These are phyloP conservation scores for Taphrina populina DNA, from an alignment of 1,139 yeast species.

Conservation along the genomic window DNA sequence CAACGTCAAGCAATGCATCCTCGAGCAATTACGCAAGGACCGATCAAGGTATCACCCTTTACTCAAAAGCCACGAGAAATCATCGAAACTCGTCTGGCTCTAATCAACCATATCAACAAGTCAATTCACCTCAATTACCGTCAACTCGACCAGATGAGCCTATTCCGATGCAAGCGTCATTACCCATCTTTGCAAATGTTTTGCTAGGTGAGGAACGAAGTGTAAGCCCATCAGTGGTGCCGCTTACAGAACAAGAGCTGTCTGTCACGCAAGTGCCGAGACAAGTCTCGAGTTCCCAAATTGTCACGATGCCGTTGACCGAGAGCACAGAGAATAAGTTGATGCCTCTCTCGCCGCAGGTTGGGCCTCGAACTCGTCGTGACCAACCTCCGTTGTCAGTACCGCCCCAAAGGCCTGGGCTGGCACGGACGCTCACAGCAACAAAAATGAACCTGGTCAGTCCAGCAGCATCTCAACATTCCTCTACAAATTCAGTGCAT, in stretches of 20 bases:
- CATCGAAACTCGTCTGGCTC: constrained; percentile 2
- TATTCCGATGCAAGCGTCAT: no score
- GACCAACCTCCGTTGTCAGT: background rate
- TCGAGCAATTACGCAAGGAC: background rate
- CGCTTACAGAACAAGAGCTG: constrained; percentile 18
- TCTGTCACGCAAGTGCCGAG: constrained; percentile 8
- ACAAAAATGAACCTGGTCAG: constrained; percentile 28
- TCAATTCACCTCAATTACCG: background rate
- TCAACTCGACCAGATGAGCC: constrained; percentile 4
- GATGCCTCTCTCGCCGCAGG: background rate
- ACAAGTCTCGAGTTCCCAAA: background rate
- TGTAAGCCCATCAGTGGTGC: constrained; percentile 16
- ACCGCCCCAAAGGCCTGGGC: background rate
- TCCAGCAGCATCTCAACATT: constrained; percentile 19
- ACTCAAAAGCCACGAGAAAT: constrained; percentile 14
- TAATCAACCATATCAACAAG: background rate
- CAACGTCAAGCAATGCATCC: constrained; percentile 7
- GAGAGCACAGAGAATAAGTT: background rate
- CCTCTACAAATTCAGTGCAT: constrained; percentile 3
- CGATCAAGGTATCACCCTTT: constrained; percentile 1
- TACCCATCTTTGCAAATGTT: no score
- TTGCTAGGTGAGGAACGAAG: constrained; percentile 16
- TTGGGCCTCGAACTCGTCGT: background rate
- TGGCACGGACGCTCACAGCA: constrained; percentile 10
- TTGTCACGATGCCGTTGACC: constrained; percentile 1